Conservation (phyloP, 2,329 filamentous ascomycete species). For the Sclerotinia sclerotiorum region DNA sequence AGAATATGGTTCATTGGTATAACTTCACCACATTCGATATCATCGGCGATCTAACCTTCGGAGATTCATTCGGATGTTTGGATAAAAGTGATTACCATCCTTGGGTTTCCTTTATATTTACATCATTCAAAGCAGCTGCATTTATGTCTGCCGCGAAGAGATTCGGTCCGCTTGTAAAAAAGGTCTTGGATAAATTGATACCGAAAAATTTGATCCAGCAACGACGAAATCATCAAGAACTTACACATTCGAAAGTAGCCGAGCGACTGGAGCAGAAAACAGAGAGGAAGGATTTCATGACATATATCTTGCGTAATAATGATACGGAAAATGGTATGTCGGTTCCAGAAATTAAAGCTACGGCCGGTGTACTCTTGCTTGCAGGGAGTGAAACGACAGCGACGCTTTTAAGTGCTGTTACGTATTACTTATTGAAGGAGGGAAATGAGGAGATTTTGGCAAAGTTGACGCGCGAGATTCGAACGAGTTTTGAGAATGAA, state of each 20-base stretch:
- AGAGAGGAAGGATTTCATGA: conserved; percentile 41
- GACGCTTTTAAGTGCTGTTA: conserved; percentile 27
- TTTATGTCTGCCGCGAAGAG: conserved; percentile 28
- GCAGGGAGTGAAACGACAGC: conserved; percentile 28
- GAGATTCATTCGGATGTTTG: conserved; percentile 43
- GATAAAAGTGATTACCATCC: conserved; percentile 35
- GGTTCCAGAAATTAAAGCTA: conserved; percentile 22
- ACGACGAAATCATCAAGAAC: conserved; percentile 27
- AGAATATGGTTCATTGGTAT: conserved; percentile 40
- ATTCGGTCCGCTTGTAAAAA: conserved; percentile 24
- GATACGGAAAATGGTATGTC: conserved; percentile 30
- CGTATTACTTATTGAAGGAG: conserved; percentile 39
- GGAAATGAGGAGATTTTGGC: conserved; percentile 27
- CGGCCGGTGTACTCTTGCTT: conserved; percentile 21
- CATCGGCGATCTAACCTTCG: conserved; percentile 47
- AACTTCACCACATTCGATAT: conserved; percentile 44
- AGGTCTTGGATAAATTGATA: conserved; percentile 18
- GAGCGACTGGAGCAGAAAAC: conserved; percentile 26
- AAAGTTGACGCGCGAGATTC: conserved; percentile 45
- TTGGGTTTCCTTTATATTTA: conserved; percentile 36
- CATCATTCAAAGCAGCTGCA: conserved; percentile 31
- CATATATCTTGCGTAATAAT: conserved; percentile 34
- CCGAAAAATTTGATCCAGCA: conserved; percentile 25
- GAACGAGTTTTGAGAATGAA: conserved; percentile 41
- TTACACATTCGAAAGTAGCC: conserved; percentile 28